A percentile compares a stretch with the other conserved stretches of the same genome.
phyloP scores from a whole-genome alignment of 2,329 filamentous ascomycete species.

The Fusarium tanahbumbuense region DNA sequence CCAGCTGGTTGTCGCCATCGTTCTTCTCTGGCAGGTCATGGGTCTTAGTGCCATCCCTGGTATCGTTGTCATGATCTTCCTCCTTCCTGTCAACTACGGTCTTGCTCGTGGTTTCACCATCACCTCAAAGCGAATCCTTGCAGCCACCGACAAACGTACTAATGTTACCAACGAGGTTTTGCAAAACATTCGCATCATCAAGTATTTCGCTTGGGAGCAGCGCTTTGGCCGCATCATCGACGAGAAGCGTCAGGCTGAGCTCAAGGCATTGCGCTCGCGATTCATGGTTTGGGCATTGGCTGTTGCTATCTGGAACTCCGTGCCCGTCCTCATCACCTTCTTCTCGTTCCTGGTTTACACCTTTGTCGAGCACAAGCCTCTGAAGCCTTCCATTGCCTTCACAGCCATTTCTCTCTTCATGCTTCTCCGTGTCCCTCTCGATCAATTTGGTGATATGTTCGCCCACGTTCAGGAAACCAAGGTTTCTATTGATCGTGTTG shows the following conservation, averaged over 20 bases:
- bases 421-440: conserved; percentile 89
- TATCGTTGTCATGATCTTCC: conserved; percentile 86
- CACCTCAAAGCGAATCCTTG: conserved; percentile 91
- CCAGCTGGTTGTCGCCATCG: conserved; percentile 83
- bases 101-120: conserved; percentile 87
- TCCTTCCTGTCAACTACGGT: conserved; percentile 89
- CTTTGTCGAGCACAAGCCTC: conserved; percentile 84
- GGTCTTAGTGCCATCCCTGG: conserved; percentile 94
- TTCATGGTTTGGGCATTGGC: conserved; percentile 94
- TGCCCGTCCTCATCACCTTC: conserved; percentile 94
- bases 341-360: conserved; percentile 96
- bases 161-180: conserved; percentile 96
- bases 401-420: conserved; percentile 96
- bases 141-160: conserved; percentile 94
- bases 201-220: conserved; percentile 98
- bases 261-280: conserved; percentile 80
- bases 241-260: conserved; percentile 84
- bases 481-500: conserved; percentile 95
- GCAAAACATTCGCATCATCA: conserved; percentile 98
- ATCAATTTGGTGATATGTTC: conserved; percentile 98
- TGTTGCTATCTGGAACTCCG: conserved; percentile 95
- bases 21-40: conserved; percentile 88
- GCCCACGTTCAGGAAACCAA: conserved; percentile 98
- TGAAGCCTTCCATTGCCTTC: conserved; percentile 94
- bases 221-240: conserved; percentile 88